Evolutionary conservation across 2,329 filamentous ascomycete genomes (phyloP), one percentile per base, ranked within the genome.

Genomic region (Venturia carpophila): DNA sequence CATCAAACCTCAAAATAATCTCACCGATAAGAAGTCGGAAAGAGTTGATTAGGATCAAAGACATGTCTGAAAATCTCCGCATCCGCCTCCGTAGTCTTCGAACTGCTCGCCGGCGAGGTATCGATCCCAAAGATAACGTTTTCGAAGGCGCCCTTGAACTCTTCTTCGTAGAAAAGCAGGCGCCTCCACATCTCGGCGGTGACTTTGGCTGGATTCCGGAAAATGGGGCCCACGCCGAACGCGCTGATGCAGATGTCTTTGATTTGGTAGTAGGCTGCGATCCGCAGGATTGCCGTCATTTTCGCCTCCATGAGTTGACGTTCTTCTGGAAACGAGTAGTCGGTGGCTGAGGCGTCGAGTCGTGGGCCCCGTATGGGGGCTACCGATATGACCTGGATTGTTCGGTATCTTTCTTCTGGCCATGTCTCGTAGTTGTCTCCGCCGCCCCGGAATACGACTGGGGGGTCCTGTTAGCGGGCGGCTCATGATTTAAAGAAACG

Each of bases 331-430:
- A 92, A 92, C 0, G 87, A 88, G 75, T 91, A 92, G 68, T 84
- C 84, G 67, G 79, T 80, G n/a, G 85, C 86, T 61, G 80, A 79
- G 66, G 85, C 83, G 70, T 86, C 86, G 47, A 92, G 82, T 75
- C 91, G 91, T 21, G 89, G 89, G 76, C 88, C 85, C 30, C 87
- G 83, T 9, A 87, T 85, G 11, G 89, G 88, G 27, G 87, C 83
- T 24, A 91, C 86, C 1, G 87, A 90, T 65, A 91, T 83, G n/a
- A 92, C 86, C 11, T 88, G 87, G 39, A 91, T 76, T 58, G 83
- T 71, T 69, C 77, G 75, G 67, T 79, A 88, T 52, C 77, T 34
- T 78, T 75, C 67, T 86, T 64, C 64, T 66, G 24, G 67, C 63
- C 58, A 63, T 62, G 80, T 78, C 68, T 84, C 80, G 71, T 90